Conservation (phyloP, 345 rosid genomes). For the Geranium rotundifolium region DNA sequence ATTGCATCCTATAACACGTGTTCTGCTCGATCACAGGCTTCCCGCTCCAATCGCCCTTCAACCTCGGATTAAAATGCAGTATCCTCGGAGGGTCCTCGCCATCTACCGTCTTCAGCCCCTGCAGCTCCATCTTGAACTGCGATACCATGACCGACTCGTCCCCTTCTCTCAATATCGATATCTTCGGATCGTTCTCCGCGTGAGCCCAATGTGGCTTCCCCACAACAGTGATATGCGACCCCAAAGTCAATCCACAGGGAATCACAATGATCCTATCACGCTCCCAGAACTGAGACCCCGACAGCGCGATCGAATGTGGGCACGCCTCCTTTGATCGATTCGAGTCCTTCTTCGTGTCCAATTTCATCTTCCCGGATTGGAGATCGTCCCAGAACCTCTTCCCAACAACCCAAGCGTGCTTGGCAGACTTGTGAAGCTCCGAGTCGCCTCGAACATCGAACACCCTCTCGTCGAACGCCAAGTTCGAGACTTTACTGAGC, state of each 20-base stretch:
- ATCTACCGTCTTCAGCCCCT: constrained; percentile 74
- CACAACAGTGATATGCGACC: constrained; percentile 75
- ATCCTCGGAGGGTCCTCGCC: constrained; percentile 95
- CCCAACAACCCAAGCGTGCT: constrained; percentile 69
- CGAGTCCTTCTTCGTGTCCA: constrained; percentile 7
- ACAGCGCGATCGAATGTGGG: constrained; percentile 50
- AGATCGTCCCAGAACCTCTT: constrained; percentile 60
- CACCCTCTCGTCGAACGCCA: constrained; percentile 31
- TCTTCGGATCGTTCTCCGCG: constrained; percentile 45
- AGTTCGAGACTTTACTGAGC: constrained; percentile 36
- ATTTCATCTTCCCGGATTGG: constrained; percentile 33
- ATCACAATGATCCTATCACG: constrained; percentile 43
- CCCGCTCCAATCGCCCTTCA: constrained; percentile 83
- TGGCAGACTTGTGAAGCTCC: constrained; percentile 69
- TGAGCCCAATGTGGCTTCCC: constrained; percentile 69
- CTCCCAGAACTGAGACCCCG: constrained; percentile 48
- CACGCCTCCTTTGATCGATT: constrained; percentile 37
- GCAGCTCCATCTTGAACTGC: constrained; percentile 81
- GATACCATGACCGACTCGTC: constrained; percentile 47
- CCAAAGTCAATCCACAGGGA: constrained; percentile 83
- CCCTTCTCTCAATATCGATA: constrained; percentile 34
- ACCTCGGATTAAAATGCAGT: constrained; percentile 82
- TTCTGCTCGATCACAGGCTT: constrained; percentile 89
- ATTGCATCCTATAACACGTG: constrained; percentile 90
- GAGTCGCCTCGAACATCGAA: constrained; percentile 32